These are phyloP conservation scores for Cetradonia linearis DNA, from an alignment of 495 filamentous ascomycete genomes.

Conservation along the genomic window DNA sequence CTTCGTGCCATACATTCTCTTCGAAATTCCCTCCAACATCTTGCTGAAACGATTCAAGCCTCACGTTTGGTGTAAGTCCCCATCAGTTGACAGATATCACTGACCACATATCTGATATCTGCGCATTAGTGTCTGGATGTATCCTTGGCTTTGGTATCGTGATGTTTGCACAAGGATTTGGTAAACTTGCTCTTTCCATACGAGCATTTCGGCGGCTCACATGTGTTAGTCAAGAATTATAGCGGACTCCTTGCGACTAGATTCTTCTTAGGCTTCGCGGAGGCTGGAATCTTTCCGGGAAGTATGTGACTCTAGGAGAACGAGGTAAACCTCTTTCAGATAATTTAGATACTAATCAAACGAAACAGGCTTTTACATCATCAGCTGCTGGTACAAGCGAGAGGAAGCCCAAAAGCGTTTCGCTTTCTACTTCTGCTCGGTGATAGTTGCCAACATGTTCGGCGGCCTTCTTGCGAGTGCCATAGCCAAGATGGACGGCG, in stretches of 20 bases:
- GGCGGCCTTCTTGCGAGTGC: constrained; percentile 63
- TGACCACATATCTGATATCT: constrained; percentile 5
- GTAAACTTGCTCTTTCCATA: not conserved
- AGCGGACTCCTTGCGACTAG: constrained; percentile 52
- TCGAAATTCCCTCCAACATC: constrained; percentile 84
- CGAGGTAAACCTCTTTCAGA: no score
- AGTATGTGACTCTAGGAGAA: constrained; percentile 10
- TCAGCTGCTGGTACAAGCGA: constrained; percentile 44
- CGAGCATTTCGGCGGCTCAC: not conserved
- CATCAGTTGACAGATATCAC: constrained; percentile 45
- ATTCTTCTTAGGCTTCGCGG: constrained; percentile 49
- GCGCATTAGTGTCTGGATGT: constrained; percentile 21
- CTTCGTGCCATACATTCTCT: constrained; percentile 83
- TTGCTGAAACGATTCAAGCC: constrained; percentile 72
- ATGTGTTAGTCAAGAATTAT: constrained; percentile 36
- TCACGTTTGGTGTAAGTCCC: constrained; percentile 62
- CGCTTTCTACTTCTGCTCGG: constrained; percentile 64
- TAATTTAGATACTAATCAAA: not conserved
- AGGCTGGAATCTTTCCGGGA: constrained; percentile 31
- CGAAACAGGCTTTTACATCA: not conserved
- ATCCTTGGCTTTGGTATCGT: constrained; percentile 31
- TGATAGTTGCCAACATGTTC: constrained; percentile 66
- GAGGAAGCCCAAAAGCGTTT: constrained; percentile 61
- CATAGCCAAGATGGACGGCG: constrained; percentile 49
- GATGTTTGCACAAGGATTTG: constrained; percentile 29